phyloP scores from a whole-genome alignment of 1,284 basidiomycete species.

The Pascua sp. region DNA sequence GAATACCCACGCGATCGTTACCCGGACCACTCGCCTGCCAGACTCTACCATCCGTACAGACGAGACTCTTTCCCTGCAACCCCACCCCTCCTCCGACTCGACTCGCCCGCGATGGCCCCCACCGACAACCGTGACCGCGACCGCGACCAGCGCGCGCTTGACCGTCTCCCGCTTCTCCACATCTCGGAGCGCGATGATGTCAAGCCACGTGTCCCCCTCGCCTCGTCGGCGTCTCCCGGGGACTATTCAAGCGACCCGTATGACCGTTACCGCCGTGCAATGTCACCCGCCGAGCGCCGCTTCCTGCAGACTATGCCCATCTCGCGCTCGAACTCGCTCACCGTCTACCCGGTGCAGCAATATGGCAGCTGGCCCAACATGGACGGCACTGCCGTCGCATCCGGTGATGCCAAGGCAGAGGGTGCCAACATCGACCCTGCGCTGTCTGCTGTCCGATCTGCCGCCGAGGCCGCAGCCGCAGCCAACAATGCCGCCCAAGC shows the following conservation, averaged over 20 bases:
- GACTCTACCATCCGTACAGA: not conserved
- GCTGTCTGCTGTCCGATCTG: conserved; percentile 32
- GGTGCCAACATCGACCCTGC: conserved; percentile 30
- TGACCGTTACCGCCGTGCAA: conserved; percentile 4
- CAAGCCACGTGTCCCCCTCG: not conserved
- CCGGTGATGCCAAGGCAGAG: conserved; percentile 9
- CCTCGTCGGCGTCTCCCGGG: no score
- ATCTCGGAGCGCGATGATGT: conserved; percentile 9
- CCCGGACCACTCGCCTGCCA: no score
- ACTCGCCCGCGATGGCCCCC: conserved; percentile 12
- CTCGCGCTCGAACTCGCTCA: conserved; percentile 13
- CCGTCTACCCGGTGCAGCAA: conserved; percentile 24
- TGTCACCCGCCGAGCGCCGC: conserved; percentile 20
- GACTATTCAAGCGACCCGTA: not conserved
- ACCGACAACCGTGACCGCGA: conserved; percentile 6
- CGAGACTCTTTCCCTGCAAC: conserved; percentile 12
- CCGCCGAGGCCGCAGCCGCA: conserved; percentile 7
- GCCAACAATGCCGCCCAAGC: conserved; percentile 2
- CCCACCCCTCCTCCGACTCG: conserved; percentile 7
- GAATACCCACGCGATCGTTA: conserved; percentile 3
- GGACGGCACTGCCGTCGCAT: not conserved
- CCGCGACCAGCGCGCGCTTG: conserved; percentile 3
- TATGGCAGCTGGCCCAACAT: not conserved
- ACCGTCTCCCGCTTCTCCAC: conserved; percentile 12
- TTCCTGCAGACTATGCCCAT: conserved; percentile 18